Conservation (phyloP, 176 grass and related monocot species). For the Ananas comosus region DNA sequence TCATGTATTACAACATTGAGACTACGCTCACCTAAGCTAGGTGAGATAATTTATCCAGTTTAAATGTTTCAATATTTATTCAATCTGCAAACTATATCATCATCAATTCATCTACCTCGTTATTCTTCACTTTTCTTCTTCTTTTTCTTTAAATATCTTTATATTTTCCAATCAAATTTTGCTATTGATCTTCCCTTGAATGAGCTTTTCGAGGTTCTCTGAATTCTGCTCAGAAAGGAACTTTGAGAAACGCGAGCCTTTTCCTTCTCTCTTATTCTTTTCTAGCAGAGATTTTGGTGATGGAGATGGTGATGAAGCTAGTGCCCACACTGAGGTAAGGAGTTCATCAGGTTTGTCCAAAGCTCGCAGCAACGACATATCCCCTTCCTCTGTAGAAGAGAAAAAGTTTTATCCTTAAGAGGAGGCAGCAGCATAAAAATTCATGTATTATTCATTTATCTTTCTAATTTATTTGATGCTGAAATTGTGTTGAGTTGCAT, state of each 20-base stretch:
- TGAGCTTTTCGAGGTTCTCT: conserved; percentile 33
- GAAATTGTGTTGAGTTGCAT: no score
- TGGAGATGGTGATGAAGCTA: conserved; percentile 33
- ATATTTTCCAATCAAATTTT: conserved; percentile 41
- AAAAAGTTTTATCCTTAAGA: not conserved
- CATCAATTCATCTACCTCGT: no score
- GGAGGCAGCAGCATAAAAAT: no score
- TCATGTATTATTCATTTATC: no score
- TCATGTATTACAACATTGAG: no score
- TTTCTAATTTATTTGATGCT: no score
- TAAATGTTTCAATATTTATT: no score
- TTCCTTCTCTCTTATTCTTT: conserved; percentile 21
- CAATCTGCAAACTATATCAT: no score
- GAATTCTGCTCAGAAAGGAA: conserved; percentile 54
- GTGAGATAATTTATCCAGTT: no score
- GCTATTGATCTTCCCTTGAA: conserved; percentile 43
- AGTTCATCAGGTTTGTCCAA: conserved; percentile 68
- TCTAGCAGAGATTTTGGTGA: conserved; percentile 15
- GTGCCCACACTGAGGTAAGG: conserved; percentile 65
- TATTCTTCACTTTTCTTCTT: no score
- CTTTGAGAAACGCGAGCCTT: conserved; percentile 52
- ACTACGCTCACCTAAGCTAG: no score
- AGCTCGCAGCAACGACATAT: conserved; percentile 40
- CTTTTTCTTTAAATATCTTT: not conserved
- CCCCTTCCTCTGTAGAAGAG: conserved; percentile 32